phyloP scores from a whole-genome alignment of 2,329 filamentous ascomycete species.

The Hortaea sp. region DNA sequence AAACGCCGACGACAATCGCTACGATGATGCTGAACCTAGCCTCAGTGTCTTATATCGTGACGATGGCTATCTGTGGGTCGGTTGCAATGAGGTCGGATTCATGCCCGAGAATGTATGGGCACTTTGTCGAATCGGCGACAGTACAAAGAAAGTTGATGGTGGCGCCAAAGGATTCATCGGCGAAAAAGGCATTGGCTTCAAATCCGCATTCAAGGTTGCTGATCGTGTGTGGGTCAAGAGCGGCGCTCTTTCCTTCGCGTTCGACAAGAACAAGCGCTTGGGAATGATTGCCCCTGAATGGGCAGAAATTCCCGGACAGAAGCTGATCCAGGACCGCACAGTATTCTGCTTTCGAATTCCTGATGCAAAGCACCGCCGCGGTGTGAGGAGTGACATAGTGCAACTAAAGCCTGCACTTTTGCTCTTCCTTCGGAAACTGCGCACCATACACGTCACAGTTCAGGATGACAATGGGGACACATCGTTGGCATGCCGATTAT shows the following conservation, averaged over 20 bases:
- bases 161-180: constrained; percentile 35
- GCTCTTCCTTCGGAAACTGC: constrained; percentile 24
- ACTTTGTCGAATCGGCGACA: constrained; percentile 38
- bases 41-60: constrained; percentile 21
- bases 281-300: constrained; percentile 29
- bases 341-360: constrained; percentile 15
- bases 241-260: constrained; percentile 35
- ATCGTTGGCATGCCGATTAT: not conserved
- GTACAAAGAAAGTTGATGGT: constrained; percentile 32
- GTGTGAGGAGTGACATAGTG: constrained; percentile 12
- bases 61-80: constrained; percentile 23
- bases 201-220: constrained; percentile 41
- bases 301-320: constrained; percentile 13
- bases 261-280: constrained; percentile 24
- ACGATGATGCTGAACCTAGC: constrained; percentile 13
- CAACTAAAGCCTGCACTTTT: constrained; percentile 19
- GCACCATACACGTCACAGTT: constrained; percentile 12
- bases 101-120: constrained; percentile 32
- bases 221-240: constrained; percentile 38
- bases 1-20: constrained; percentile 46
- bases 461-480: not conserved
- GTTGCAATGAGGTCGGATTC: constrained; percentile 44
- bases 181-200: constrained; percentile 45
- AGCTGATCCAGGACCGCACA: constrained; percentile 8
- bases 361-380: constrained; percentile 6